Percentiles rank a stretch among this genome's conserved stretches.
Evolutionary conservation across 805 yeast species (phyloP).

Genomic region (Jamesozyma gamospora): DNA sequence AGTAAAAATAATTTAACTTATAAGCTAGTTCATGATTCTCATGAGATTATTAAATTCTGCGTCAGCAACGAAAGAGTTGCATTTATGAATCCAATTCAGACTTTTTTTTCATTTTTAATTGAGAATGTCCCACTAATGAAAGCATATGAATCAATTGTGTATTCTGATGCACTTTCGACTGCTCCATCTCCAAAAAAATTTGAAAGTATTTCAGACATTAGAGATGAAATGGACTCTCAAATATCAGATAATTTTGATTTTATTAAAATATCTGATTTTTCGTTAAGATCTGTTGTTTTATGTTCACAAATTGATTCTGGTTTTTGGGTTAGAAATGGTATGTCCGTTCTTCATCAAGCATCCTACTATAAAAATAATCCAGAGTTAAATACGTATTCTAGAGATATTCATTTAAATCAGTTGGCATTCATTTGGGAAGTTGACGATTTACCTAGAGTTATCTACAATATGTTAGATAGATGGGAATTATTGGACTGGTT

Average conservation of each 20-base stretch:
- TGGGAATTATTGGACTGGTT: slow-evolving; percentile 52
- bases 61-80: slow-evolving; percentile 45
- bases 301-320: slow-evolving; percentile 53
- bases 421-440: slow-evolving; percentile 43
- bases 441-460: slow-evolving; percentile 46
- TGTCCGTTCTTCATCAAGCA: slow-evolving; percentile 41
- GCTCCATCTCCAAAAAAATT: neutral
- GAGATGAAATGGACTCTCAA: neutral
- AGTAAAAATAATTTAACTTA: slow-evolving; percentile 18
- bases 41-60: slow-evolving; percentile 27
- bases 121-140: slow-evolving; percentile 21
- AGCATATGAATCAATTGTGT: slow-evolving; percentile 15
- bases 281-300: slow-evolving; percentile 51
- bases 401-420: slow-evolving; percentile 72
- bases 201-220: neutral
- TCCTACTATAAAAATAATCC: slow-evolving; percentile 39
- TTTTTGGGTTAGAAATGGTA: slow-evolving; percentile 69
- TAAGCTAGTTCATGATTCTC: slow-evolving; percentile 18
- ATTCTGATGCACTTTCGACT: slow-evolving; percentile 5
- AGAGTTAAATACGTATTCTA: slow-evolving; percentile 46
- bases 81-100: slow-evolving; percentile 50
- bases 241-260: slow-evolving; percentile 27
- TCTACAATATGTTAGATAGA: slow-evolving; percentile 42
- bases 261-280: slow-evolving; percentile 42
- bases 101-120: slow-evolving; percentile 38